phyloP scores from a whole-genome alignment of 805 yeast genomes.

The Lipomyces yamadae region DNA sequence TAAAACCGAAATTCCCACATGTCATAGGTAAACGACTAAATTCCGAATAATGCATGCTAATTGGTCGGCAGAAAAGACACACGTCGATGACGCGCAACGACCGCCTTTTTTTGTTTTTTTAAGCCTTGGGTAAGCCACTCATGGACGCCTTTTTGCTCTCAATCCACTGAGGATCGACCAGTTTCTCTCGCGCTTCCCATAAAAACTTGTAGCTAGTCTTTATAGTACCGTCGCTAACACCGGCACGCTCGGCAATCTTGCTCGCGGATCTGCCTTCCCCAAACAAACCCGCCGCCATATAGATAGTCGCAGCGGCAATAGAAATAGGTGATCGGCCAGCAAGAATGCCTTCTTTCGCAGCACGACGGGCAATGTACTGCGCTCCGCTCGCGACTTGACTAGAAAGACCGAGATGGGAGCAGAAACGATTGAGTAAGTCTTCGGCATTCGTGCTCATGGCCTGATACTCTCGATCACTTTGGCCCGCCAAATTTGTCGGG shows the following conservation, averaged over 20 bases:
- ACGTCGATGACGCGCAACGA: neutral
- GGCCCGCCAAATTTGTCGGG: slow-evolving; percentile 33
- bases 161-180: slow-evolving; percentile 76
- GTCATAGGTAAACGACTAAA: neutral
- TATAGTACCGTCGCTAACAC: slow-evolving; percentile 96
- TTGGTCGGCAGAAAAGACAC: neutral
- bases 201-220: slow-evolving; percentile 86
- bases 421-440: slow-evolving; percentile 91
- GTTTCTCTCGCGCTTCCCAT: slow-evolving; percentile 69
- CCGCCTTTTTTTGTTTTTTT: neutral
- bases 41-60: neutral
- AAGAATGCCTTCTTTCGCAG: slow-evolving; percentile 87
- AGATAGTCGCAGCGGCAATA: slow-evolving; percentile 95
- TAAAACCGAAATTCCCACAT: neutral
- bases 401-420: slow-evolving; percentile 90
- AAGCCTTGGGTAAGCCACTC: slow-evolving; percentile 49
- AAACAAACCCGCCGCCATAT: slow-evolving; percentile 84
- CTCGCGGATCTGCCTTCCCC: slow-evolving; percentile 74
- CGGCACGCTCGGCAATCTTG: slow-evolving; percentile 86
- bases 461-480: slow-evolving; percentile 51
- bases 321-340: slow-evolving; percentile 98
- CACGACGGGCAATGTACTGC: slow-evolving; percentile 85
- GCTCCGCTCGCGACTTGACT: slow-evolving; percentile 89
- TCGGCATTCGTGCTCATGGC: slow-evolving; percentile 90
- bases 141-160: slow-evolving; percentile 64